Evolutionary conservation across 192 early-diverging fungal species (phyloP).

Genomic region (Coemansia aciculifera): DNA sequence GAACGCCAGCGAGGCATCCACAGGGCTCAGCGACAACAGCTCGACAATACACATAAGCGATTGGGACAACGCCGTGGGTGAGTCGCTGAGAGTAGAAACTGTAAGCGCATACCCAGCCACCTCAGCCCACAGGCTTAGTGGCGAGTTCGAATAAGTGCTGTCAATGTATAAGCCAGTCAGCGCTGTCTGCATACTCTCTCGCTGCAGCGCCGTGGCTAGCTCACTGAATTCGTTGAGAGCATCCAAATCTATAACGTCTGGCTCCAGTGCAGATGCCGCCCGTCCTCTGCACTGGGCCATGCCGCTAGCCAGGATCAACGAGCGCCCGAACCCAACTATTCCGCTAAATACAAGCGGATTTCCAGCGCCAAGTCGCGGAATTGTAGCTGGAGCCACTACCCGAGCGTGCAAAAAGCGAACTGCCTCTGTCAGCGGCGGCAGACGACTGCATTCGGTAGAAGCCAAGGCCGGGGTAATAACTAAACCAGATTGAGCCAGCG

Average conservation of each 20-base stretch:
- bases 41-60: conserved; percentile 38
- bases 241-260: conserved; percentile 21
- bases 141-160: neutral
- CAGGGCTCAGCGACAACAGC: conserved; percentile 28
- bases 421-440: conserved; percentile 21
- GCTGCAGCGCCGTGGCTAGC: conserved; percentile 24
- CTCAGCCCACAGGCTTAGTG: conserved; percentile 19
- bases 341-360: conserved; percentile 23
- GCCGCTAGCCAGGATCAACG: conserved; percentile 32
- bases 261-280: neutral
- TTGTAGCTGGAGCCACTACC: neutral
- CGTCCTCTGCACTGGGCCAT: neutral
- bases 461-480: conserved; percentile 7
- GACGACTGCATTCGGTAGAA: neutral
- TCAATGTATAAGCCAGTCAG: conserved; percentile 7
- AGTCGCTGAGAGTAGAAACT: neutral
- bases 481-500: conserved; percentile 31
- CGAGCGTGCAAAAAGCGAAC: conserved; percentile 22
- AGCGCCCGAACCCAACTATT: conserved; percentile 34
- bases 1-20: conserved; percentile 14
- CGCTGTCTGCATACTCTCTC: conserved; percentile 25
- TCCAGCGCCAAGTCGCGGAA: neutral
- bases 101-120: conserved; percentile 1
- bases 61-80: conserved; percentile 11
- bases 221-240: conserved; percentile 24